Base-by-base conservation (phyloP, 2,329 filamentous ascomycete genomes). In the Tolypocladium endophyticum region DNA sequence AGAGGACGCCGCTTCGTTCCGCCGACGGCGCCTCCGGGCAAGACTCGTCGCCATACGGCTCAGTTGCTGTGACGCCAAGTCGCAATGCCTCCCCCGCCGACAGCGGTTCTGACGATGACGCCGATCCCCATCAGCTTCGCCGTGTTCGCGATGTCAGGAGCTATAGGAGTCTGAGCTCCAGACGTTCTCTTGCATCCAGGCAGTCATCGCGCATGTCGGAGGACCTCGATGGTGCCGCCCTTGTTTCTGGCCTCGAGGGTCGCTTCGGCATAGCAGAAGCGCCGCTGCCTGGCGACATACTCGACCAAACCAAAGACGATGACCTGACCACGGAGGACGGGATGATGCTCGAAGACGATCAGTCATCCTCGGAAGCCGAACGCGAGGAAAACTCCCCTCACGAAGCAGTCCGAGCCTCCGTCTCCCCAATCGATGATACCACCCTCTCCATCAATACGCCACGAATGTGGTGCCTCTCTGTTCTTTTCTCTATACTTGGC, bases 391-490 rank as follows among this genome's bases (percentile, higher is more conserved):
- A 91, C 72, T 90, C 88, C 0, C 86, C 87, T 14, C 90, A 93
- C 70, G 79, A 90, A 54, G 87, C 90, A 70, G 90, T 94, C 43
- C 85, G 90, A 60, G 90, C 90, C 53, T 91, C 89, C 0, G 90
- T 94, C 9, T 80, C 88, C 16, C 85, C 89, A 4, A 87, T 84
- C 38, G 90, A 94, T 73, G 85, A 94, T 69, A 86, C 81, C 20
- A 80, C 84, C 3, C 75, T 93, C n/a, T 93, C 89, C 11, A 92
- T 94, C 69, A 91, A 90, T 72, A 93, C 90, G 6, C 90, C 90
- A 43, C 89, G 90, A 58, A 94, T 94, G 90, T 94, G 90, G 90
- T 80, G 80, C 38, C 73, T 94, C 23, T 91, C 89, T n/a, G 80
- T 90, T 41, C 70, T 94, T 12, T 94, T 94, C 72, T 87, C 90